Conservation (phyloP, 352 stramenopile genomes). For the Elongisporangium anandrum region DNA sequence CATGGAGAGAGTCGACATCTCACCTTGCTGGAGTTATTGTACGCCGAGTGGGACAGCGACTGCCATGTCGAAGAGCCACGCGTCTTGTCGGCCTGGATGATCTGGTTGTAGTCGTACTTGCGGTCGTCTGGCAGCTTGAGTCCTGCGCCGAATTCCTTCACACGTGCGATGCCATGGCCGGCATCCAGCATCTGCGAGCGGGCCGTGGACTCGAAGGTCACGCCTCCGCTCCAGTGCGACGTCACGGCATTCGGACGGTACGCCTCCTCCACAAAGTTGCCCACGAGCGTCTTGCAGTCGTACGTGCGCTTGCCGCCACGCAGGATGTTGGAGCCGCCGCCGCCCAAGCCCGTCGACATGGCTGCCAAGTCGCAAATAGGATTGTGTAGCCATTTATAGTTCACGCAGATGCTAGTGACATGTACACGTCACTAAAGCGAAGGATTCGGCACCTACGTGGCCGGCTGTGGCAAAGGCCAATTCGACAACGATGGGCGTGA, state of each 20-base stretch:
- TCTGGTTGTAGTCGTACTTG: conserved; percentile 65
- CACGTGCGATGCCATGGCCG: conserved; percentile 18
- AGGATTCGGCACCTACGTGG: neutral
- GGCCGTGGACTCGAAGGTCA: conserved; percentile 52
- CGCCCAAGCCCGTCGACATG: conserved; percentile 12
- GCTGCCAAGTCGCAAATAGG: too few species aligned
- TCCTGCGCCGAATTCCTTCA: conserved; percentile 41
- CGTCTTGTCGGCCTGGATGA: conserved; percentile 63
- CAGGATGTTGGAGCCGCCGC: conserved; percentile 78
- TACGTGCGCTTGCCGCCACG: conserved; percentile 72
- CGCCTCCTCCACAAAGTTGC: conserved; percentile 80
- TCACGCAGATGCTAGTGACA: neutral
- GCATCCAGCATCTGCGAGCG: conserved; percentile 47
- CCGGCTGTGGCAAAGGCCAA: neutral
- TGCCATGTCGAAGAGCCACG: conserved; percentile 41
- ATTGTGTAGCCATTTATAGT: conserved; percentile 2
- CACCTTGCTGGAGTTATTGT: conserved; percentile 47
- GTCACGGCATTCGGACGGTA: conserved; percentile 53
- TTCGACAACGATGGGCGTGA: conserved; percentile 23
- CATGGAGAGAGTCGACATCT: neutral
- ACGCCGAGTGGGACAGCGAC: conserved; percentile 49
- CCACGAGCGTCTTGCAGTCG: conserved; percentile 73
- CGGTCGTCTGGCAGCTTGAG: conserved; percentile 44
- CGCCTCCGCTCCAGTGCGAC: conserved; percentile 31
- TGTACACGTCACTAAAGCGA: conserved; percentile 1